phyloP scores from a whole-genome alignment of 768 basidiomycete genomes.

The Pisolithus marmoratus region DNA sequence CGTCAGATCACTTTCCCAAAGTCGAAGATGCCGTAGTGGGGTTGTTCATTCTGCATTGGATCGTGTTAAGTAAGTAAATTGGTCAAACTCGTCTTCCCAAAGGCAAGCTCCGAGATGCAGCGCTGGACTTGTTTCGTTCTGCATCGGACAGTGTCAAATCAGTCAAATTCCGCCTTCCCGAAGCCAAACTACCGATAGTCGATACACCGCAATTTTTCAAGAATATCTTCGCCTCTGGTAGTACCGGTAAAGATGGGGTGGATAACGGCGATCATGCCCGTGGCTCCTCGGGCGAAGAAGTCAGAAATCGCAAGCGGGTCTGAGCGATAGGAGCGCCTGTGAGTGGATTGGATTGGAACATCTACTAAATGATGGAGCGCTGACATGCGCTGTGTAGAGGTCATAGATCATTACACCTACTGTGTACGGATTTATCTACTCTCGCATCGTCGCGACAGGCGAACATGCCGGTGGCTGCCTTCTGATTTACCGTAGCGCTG shows the following conservation, averaged over 20 bases:
- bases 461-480: constrained; percentile 58
- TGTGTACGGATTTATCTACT: constrained; percentile 66
- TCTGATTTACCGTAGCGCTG: constrained; percentile 37
- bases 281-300: constrained; percentile 31
- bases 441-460: constrained; percentile 63
- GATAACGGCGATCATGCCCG: constrained; percentile 2
- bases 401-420: constrained; percentile 69
- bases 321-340: too few species aligned
- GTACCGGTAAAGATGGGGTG: constrained; percentile 29
- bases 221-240: constrained; percentile 41
- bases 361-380: too few species aligned
- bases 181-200: constrained; percentile 52
- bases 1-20: too few species aligned
- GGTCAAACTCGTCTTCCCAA: too few species aligned
- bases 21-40: too few species aligned
- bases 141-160: constrained; percentile 66
- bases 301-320: constrained; percentile 35
- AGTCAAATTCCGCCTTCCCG: constrained; percentile 53
- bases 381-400: constrained; percentile 32
- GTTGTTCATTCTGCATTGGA: too few species aligned
- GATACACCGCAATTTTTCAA: constrained; percentile 65
- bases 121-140: constrained; percentile 53
- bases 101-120: too few species aligned
- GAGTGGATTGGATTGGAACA: too few species aligned
- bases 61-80: too few species aligned